Evolutionary conservation across 225 moss, liverwort and hornwort genomes (phyloP).

Genomic region (Ulota crispa): DNA sequence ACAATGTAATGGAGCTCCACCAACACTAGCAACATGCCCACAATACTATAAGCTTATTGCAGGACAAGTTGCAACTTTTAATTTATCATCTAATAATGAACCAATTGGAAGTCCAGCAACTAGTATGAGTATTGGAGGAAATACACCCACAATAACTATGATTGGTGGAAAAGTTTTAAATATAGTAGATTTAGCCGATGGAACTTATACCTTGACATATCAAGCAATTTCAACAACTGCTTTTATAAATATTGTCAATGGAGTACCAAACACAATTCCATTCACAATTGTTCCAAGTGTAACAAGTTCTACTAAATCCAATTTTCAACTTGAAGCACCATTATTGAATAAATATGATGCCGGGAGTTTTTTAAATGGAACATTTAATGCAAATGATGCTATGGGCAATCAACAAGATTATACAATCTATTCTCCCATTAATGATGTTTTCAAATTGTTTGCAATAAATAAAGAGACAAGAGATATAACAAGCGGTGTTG

Average conservation of each 20-base stretch:
- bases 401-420: slow-evolving; percentile 48
- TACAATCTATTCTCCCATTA: slow-evolving; percentile 1
- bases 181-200: slow-evolving; percentile 25
- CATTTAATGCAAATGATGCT: slow-evolving; percentile 32
- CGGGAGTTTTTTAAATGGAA: slow-evolving; percentile 23
- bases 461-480: slow-evolving; percentile 24
- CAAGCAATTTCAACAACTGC: slow-evolving; percentile 25
- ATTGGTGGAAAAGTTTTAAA: slow-evolving; percentile 21
- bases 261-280: slow-evolving; percentile 23
- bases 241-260: slow-evolving; percentile 27
- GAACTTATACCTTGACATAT: slow-evolving; percentile 29
- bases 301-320: slow-evolving; percentile 4
- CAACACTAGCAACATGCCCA: slow-evolving; percentile 33
- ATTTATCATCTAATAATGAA: slow-evolving; percentile 41
- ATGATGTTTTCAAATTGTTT: slow-evolving; percentile 27
- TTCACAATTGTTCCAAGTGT: neutral
- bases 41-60: slow-evolving; percentile 28
- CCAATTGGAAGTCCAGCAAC: slow-evolving; percentile 20
- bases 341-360: slow-evolving; percentile 10
- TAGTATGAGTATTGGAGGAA: slow-evolving; percentile 27
- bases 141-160: slow-evolving; percentile 24
- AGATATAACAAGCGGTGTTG: neutral
- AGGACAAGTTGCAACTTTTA: slow-evolving; percentile 28
- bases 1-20: slow-evolving; percentile 36
- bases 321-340: neutral